Base-by-base conservation (phyloP, 2,329 filamentous ascomycete species). In the Diplodia corticola region DNA sequence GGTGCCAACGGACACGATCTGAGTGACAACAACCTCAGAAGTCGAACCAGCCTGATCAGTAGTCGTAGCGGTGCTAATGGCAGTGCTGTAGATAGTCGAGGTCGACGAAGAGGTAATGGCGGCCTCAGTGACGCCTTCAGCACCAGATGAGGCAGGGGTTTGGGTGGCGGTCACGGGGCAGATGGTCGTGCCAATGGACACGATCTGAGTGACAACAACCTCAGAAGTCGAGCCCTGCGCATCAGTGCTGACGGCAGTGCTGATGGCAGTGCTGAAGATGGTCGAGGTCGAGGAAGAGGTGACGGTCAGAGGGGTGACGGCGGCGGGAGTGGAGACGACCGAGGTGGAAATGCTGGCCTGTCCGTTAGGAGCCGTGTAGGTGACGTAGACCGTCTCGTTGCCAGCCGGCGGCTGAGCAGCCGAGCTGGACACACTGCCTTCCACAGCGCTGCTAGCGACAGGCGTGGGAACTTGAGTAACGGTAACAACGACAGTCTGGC, bases 271-370 rank as follows among this genome's bases (percentile, higher is more conserved):
- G 61, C 64, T 24, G 54, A 51, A 54, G 53, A 63, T 33, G 55
- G 30, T 57, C 33, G 59, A 50, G n/a, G 59, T 63, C 85, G 84
- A 73, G 86, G 83, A 30, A 80, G 59, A 15, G 3, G 20, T 33
- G 10, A 26, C 22, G n/a, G 40, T 13, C n/a, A n/a, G 17, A 40
- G 59, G 59, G 9, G 59, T 63, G 13, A 63, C 50, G 3, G 59
- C 50, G 4, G 26, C 40, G 57, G 53, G 53, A 40, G 53, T 57
- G 9, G 37, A 24, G 17, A 51, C 12, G 20, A 51, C 30, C 22
- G 48, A 40, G 7, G 60, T 63, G 60, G 49, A 51, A 20, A 63
- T 22, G 60, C 48, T 63, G 33, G 60, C 24, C n/a, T 30, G 48
- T 22, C 60, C 30, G 24, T 63, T 40, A 48, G 51, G 22, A 12